These are phyloP conservation scores for Rauvolfia tetraphylla DNA, from an alignment of 257 asterid genomes.

Conservation along the genomic window DNA sequence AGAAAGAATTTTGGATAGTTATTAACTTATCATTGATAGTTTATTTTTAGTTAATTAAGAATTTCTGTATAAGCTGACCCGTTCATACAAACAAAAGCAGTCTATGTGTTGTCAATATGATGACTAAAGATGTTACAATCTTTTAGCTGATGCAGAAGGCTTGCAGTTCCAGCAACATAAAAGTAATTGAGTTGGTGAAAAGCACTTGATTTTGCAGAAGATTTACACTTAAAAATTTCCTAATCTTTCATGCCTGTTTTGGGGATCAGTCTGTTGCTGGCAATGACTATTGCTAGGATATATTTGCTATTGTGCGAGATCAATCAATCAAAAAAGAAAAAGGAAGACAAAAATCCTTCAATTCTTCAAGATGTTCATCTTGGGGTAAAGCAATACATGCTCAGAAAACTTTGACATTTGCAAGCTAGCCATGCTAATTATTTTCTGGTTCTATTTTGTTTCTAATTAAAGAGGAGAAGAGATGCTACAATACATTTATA, in stretches of 20 bases:
- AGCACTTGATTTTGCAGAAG: neutral
- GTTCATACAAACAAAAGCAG: neutral
- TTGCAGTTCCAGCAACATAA: neutral
- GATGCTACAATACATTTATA: too few relatives aligned
- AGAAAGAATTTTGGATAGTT: neutral
- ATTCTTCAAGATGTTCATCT: neutral
- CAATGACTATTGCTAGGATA: neutral
- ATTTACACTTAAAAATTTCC: neutral
- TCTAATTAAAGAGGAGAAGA: too few relatives aligned
- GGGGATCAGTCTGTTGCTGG: neutral
- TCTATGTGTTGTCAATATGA: neutral
- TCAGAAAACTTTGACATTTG: too few relatives aligned
- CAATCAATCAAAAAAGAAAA: too few relatives aligned
- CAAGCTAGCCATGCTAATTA: too few relatives aligned
- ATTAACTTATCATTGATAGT: neutral
- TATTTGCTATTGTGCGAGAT: neutral
- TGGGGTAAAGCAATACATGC: neutral
- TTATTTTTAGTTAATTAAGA: neutral
- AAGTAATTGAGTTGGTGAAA: neutral
- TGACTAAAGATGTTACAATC: neutral
- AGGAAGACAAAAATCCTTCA: too few relatives aligned
- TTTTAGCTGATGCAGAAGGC: neutral
- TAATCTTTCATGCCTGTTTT: neutral
- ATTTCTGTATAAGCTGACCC: neutral
- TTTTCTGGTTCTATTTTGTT: too few relatives aligned